These are phyloP conservation scores for Candida suzukii DNA, from an alignment of 805 yeast genomes.

Conservation along the genomic window DNA sequence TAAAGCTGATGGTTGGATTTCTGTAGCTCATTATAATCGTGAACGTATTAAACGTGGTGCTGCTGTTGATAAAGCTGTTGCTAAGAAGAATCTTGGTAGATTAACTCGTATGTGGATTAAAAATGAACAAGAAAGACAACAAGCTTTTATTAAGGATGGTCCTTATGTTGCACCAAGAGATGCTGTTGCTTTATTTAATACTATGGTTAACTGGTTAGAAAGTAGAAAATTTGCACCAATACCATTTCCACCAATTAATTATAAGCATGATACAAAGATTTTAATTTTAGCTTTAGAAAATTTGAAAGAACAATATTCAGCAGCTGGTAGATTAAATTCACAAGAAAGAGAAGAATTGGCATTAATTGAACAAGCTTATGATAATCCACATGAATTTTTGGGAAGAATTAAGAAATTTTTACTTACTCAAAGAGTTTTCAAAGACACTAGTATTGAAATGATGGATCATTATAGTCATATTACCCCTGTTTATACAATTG, in stretches of 20 bases:
- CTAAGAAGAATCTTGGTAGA: slow-evolving; percentile 88
- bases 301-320: slow-evolving; percentile 71
- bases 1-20: slow-evolving; percentile 95
- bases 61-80: slow-evolving; percentile 89
- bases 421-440: slow-evolving; percentile 85
- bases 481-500: slow-evolving; percentile 80
- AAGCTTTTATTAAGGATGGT: slow-evolving; percentile 71
- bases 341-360: slow-evolving; percentile 90
- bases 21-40: slow-evolving; percentile 87
- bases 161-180: slow-evolving; percentile 82
- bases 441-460: slow-evolving; percentile 82
- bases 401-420: slow-evolving; percentile 76
- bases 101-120: slow-evolving; percentile 89
- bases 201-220: slow-evolving; percentile 90
- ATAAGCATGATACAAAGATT: slow-evolving; percentile 89
- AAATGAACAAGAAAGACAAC: slow-evolving; percentile 86
- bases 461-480: slow-evolving; percentile 83
- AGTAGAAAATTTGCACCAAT: slow-evolving; percentile 76
- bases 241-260: slow-evolving; percentile 88
- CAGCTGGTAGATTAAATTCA: slow-evolving; percentile 73
- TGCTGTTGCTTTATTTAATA: slow-evolving; percentile 79
- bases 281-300: slow-evolving; percentile 85
- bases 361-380: slow-evolving; percentile 91
- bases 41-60: slow-evolving; percentile 86
- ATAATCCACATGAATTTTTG: slow-evolving; percentile 90